phyloP scores from a whole-genome alignment of 176 grass and related monocot species.

The Neostapfia colusana region DNA sequence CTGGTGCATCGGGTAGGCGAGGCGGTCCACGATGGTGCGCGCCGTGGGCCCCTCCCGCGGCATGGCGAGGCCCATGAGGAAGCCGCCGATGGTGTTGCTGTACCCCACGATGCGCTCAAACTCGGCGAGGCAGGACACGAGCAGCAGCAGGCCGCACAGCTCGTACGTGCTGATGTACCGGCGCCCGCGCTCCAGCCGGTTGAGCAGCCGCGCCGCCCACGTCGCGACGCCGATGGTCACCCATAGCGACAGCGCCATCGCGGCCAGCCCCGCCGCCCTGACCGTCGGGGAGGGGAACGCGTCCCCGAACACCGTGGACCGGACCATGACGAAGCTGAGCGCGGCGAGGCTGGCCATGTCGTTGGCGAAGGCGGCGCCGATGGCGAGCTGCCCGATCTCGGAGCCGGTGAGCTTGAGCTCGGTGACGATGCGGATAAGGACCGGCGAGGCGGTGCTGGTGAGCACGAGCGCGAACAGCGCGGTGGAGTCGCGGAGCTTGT shows the following conservation, averaged over 20 bases:
- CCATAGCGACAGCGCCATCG: background rate
- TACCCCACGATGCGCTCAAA: constrained; percentile 31
- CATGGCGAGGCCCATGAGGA: constrained; percentile 60
- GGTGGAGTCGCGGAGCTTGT: constrained; percentile 35
- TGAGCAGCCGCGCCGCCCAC: constrained; percentile 18
- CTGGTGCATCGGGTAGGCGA: constrained; percentile 58
- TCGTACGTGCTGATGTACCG: constrained; percentile 50
- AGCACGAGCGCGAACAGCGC: constrained; percentile 43
- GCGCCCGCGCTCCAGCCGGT: constrained; percentile 29
- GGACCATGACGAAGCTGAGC: constrained; percentile 20
- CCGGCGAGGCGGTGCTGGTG: constrained; percentile 55
- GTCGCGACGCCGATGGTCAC: background rate
- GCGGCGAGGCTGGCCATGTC: constrained; percentile 54
- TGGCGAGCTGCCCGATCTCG: constrained; percentile 60
- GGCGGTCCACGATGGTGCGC: constrained; percentile 53
- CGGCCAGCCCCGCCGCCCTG: background rate
- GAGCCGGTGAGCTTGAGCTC: constrained; percentile 68
- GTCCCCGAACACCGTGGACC: constrained; percentile 2
- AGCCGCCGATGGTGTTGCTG: constrained; percentile 50
- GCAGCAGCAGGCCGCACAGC: constrained; percentile 35
- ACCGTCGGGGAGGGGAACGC: background rate
- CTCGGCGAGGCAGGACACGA: constrained; percentile 37
- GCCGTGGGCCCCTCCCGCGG: constrained; percentile 61
- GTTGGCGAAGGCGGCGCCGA: constrained; percentile 57
- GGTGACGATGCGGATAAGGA: constrained; percentile 71